Evolutionary conservation across 2,329 filamentous ascomycete species (phyloP).

Genomic region (Torrubiellomyces zombiae): DNA sequence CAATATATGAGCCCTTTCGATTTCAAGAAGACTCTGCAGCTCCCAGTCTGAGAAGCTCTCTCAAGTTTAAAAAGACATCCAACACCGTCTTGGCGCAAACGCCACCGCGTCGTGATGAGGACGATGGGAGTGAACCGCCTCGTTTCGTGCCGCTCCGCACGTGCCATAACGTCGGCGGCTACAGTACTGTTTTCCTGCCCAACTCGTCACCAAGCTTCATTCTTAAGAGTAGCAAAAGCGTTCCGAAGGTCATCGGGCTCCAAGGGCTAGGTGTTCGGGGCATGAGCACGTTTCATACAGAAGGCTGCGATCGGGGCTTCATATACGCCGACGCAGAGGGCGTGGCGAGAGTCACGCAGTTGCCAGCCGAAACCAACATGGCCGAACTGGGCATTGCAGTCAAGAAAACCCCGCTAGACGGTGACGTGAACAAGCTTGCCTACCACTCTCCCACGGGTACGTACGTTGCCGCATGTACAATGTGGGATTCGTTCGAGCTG

Average conservation of each 20-base stretch:
- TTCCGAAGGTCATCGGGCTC: slow-evolving; percentile 58
- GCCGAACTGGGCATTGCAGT: slow-evolving; percentile 62
- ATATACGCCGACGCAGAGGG: slow-evolving; percentile 62
- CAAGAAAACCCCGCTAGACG: slow-evolving; percentile 50
- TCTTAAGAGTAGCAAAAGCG: slow-evolving; percentile 62
- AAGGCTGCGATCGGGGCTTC: slow-evolving; percentile 65
- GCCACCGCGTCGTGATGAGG: slow-evolving; percentile 29
- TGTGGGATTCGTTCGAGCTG: slow-evolving; percentile 56
- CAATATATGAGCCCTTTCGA: slow-evolving; percentile 70
- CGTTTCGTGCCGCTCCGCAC: slow-evolving; percentile 37
- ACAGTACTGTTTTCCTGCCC: slow-evolving; percentile 67
- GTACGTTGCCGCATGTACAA: slow-evolving; percentile 62
- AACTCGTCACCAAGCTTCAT: slow-evolving; percentile 69
- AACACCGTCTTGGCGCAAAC: slow-evolving; percentile 51
- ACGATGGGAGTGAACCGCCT: slow-evolving; percentile 29
- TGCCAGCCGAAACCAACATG: slow-evolving; percentile 51
- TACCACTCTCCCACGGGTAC: slow-evolving; percentile 61
- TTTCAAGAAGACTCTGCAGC: slow-evolving; percentile 21
- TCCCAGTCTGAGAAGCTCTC: slow-evolving; percentile 28
- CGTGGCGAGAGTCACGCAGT: slow-evolving; percentile 54
- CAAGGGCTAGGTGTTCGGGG: slow-evolving; percentile 51
- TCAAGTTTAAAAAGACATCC: slow-evolving; percentile 62
- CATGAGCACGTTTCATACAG: slow-evolving; percentile 61
- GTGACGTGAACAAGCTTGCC: slow-evolving; percentile 55
- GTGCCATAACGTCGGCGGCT: slow-evolving; percentile 54